Percentiles rank a stretch among this genome's conserved stretches.
Evolutionary conservation across 345 rosid genomes (phyloP).

Genomic region (Linum usitatissimum): DNA sequence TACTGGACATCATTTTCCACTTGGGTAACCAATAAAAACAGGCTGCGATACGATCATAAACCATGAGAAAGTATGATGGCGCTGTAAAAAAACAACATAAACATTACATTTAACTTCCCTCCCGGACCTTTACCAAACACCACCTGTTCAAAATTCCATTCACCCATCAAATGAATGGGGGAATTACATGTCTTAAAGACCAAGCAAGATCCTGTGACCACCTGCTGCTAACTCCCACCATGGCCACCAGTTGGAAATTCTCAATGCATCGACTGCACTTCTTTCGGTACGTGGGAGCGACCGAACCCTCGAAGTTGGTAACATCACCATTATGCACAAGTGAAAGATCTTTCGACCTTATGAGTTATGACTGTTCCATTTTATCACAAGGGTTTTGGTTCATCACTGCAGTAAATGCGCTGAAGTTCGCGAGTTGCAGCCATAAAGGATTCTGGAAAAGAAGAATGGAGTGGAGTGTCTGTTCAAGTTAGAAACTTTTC

Average conservation of each 20-base stretch:
- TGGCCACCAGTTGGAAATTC: constrained; percentile 8
- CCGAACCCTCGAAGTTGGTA: neutral
- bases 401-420: constrained; percentile 48
- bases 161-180: constrained; percentile 7
- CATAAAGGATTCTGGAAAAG: constrained; percentile 32
- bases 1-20: constrained; percentile 15
- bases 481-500: neutral
- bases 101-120: neutral
- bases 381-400: constrained; percentile 23
- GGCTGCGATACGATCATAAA: neutral
- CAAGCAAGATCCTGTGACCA: neutral
- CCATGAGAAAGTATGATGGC: neutral
- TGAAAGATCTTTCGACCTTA: constrained; percentile 24
- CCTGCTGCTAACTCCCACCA: constrained; percentile 11
- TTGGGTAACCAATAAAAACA: neutral
- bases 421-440: constrained; percentile 57
- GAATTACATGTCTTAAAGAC: constrained; percentile 9
- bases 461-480: constrained; percentile 1
- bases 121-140: neutral
- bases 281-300: constrained; percentile 3
- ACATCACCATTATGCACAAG: constrained; percentile 25
- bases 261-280: constrained; percentile 10
- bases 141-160: neutral
- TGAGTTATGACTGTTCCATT: constrained; percentile 18
- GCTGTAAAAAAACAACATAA: neutral